A percentile compares a stretch with the other conserved stretches of the same genome.
phyloP scores from a whole-genome alignment of 2,329 filamentous ascomycete genomes.

The Fusarium succisae region DNA sequence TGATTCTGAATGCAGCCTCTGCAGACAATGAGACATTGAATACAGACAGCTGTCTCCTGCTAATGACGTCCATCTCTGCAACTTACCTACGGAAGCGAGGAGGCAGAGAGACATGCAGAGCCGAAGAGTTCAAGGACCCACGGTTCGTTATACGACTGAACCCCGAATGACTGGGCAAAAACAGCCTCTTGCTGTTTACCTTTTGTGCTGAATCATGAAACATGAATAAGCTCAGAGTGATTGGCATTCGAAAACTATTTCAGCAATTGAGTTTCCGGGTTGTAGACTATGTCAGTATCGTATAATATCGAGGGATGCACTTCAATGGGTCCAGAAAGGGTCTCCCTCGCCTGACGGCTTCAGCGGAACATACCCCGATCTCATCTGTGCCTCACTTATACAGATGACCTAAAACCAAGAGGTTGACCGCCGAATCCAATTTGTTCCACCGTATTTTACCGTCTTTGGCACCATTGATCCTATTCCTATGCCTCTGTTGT shows the following conservation, averaged over 20 bases:
- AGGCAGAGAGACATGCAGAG: background rate
- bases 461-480: background rate
- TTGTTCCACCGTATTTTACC: background rate
- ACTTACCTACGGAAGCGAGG: background rate
- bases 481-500: background rate
- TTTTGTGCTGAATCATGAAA: background rate
- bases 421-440: conserved; percentile 15
- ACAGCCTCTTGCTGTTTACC: background rate
- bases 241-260: background rate
- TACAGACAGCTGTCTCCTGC: background rate
- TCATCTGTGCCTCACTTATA: background rate
- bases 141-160: background rate
- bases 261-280: background rate
- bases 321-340: background rate
- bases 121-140: background rate
- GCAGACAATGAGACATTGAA: background rate
- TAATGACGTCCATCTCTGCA: background rate
- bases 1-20: background rate
- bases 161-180: background rate
- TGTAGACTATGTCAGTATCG: background rate
- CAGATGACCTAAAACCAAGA: background rate
- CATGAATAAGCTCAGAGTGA: no score
- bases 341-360: background rate
- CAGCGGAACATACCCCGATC: background rate
- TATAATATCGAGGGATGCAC: background rate